Conservation (phyloP, 2,329 filamentous ascomycete species). For the Madurella fahalii region DNA sequence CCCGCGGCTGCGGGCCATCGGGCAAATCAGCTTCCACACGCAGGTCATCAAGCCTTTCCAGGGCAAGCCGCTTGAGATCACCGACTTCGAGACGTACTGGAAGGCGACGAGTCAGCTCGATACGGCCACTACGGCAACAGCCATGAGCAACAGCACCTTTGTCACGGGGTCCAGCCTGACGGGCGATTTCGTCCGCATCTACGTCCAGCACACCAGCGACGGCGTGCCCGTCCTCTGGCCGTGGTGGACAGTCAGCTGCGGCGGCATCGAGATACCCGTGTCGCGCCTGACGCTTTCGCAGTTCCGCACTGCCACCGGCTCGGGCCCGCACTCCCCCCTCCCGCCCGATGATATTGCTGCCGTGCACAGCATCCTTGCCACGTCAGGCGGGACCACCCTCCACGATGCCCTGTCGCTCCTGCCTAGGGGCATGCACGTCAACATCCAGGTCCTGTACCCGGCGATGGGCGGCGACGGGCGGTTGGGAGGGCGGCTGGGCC, state of each 20-base stretch:
- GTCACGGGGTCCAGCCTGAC: conserved; percentile 94
- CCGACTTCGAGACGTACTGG: conserved; percentile 98
- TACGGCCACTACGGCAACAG: conserved; percentile 37
- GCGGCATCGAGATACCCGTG: conserved; percentile 76
- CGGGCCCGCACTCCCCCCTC: conserved; percentile 31
- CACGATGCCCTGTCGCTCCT: conserved; percentile 71
- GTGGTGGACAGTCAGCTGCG: conserved; percentile 71
- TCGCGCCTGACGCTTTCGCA: conserved; percentile 72
- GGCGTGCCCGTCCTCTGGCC: conserved; percentile 84
- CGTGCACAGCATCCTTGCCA: conserved; percentile 68
- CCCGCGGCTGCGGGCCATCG: conserved; percentile 83
- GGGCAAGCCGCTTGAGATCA: conserved; percentile 89
- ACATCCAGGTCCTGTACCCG: conserved; percentile 89
- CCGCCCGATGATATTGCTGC: conserved; percentile 55
- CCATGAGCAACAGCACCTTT: conserved; percentile 68
- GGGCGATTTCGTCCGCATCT: conserved; percentile 89
- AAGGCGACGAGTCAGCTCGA: conserved; percentile 94
- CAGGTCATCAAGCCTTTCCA: conserved; percentile 96
- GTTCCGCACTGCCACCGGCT: conserved; percentile 54
- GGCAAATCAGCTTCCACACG: conserved; percentile 88
- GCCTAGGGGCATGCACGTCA: conserved; percentile 77
- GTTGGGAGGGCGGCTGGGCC: conserved; percentile 49
- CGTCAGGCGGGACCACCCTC: conserved; percentile 69
- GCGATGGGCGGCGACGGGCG: conserved; percentile 65
- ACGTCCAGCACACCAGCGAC: conserved; percentile 88